Conservation (phyloP, 2,329 filamentous ascomycete species). For the Fulvia fulva region DNA sequence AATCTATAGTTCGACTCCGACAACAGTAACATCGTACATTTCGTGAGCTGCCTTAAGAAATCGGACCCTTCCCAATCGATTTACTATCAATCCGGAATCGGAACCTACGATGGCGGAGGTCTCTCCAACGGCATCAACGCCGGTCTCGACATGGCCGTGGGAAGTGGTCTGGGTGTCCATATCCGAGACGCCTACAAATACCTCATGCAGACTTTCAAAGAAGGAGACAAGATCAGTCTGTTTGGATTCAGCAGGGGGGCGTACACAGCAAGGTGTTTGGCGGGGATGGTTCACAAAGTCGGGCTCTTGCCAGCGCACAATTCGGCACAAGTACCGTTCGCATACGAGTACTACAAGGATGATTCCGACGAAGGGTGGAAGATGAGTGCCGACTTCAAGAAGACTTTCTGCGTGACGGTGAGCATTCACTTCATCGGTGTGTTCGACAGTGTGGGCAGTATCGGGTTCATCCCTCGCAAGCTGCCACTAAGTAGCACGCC, state of each 20-base stretch:
- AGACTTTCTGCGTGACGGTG: conserved; percentile 44
- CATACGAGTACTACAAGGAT: conserved; percentile 45
- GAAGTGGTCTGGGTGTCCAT: conserved; percentile 39
- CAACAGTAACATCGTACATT: conserved; percentile 45
- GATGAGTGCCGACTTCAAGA: conserved; percentile 43
- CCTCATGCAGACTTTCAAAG: conserved; percentile 32
- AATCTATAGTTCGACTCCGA: conserved; percentile 37
- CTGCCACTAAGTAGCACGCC: conserved; percentile 38
- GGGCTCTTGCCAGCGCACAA: conserved; percentile 36
- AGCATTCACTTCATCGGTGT: conserved; percentile 43
- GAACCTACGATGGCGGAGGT: conserved; percentile 42
- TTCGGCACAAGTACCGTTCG: conserved; percentile 39
- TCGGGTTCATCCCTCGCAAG: conserved; percentile 40
- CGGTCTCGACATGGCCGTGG: conserved; percentile 43
- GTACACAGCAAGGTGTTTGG: conserved; percentile 50
- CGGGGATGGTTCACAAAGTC: conserved; percentile 44
- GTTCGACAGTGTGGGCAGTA: conserved; percentile 43
- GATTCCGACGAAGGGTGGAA: conserved; percentile 39
- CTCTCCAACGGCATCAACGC: conserved; percentile 39
- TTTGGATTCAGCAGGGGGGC: conserved; percentile 29
- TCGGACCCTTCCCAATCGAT: conserved; percentile 36
- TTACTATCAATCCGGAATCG: conserved; percentile 47
- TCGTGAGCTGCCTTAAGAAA: conserved; percentile 44
- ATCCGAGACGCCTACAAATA: conserved; percentile 43
- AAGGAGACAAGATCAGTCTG: conserved; percentile 19